Percentiles rank a stretch among this genome's conserved stretches.
These are phyloP conservation scores for Phialophora verrucosa DNA, from an alignment of 2,329 filamentous ascomycete species.

Conservation along the genomic window DNA sequence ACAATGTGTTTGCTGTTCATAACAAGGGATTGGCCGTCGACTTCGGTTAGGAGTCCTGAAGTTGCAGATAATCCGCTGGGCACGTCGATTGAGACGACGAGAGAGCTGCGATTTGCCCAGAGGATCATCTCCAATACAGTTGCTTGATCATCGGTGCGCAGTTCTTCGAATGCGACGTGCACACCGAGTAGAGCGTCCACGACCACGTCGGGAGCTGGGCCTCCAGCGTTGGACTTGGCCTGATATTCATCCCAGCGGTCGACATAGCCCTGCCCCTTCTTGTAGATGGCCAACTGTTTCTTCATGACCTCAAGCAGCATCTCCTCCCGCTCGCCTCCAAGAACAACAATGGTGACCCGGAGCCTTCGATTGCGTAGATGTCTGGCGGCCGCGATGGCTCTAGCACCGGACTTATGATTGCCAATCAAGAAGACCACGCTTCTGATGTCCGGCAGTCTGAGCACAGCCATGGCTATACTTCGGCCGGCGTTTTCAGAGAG, in stretches of 20 bases:
- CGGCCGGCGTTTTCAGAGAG: slow-evolving; percentile 91
- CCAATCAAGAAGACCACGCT: slow-evolving; percentile 79
- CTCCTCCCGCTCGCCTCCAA: slow-evolving; percentile 81
- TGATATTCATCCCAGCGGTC: slow-evolving; percentile 65
- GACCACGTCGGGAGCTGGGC: slow-evolving; percentile 74
- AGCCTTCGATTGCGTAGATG: slow-evolving; percentile 84
- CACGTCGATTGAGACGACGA: slow-evolving; percentile 85
- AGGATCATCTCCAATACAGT: slow-evolving; percentile 88
- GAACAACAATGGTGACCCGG: slow-evolving; percentile 80
- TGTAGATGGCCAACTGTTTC: slow-evolving; percentile 82
- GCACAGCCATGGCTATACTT: slow-evolving; percentile 82
- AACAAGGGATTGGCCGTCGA: slow-evolving; percentile 78
- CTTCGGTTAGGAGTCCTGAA: slow-evolving; percentile 59
- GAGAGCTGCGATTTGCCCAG: slow-evolving; percentile 77
- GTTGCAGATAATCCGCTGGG: slow-evolving; percentile 69
- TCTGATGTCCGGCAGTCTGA: slow-evolving; percentile 57
- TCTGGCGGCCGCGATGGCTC: slow-evolving; percentile 82
- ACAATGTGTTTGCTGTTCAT: slow-evolving; percentile 83
- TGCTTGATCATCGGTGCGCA: slow-evolving; percentile 80
- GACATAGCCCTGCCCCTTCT: slow-evolving; percentile 79
- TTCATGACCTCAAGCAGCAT: slow-evolving; percentile 80
- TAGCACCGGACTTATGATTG: slow-evolving; percentile 88
- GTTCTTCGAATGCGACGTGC: slow-evolving; percentile 85
- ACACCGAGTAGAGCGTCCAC: slow-evolving; percentile 88
- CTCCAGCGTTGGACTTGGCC: slow-evolving; percentile 43